Evolutionary conservation across 441 rosid genomes (phyloP).

Genomic region (Erysimum cheiri): DNA sequence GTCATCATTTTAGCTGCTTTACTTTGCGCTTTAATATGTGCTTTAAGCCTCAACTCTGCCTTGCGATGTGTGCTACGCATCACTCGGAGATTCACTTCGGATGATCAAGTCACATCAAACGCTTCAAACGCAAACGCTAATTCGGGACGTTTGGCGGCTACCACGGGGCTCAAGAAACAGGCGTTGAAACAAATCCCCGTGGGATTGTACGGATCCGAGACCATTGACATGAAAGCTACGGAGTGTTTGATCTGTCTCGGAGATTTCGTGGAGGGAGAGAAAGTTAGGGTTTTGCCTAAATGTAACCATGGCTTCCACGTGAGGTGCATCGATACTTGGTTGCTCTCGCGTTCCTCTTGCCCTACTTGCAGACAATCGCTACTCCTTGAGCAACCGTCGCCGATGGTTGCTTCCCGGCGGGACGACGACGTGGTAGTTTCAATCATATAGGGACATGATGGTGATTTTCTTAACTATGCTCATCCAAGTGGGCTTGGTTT

Average conservation of each 20-base stretch:
- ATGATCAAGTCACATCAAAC: constrained; percentile 16
- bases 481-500: constrained; percentile 9
- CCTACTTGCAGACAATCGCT: constrained; percentile 81
- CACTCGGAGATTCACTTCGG: constrained; percentile 56
- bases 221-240: constrained; percentile 54
- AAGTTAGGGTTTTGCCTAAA: constrained; percentile 74
- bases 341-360: constrained; percentile 76
- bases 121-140: constrained; percentile 39
- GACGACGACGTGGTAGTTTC: constrained; percentile 36
- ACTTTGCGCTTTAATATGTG: constrained; percentile 77
- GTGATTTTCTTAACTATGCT: constrained; percentile 22
- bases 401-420: constrained; percentile 27
- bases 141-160: constrained; percentile 8
- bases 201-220: constrained; percentile 54
- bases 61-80: constrained; percentile 70
- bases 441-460: constrained; percentile 8
- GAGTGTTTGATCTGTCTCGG: constrained; percentile 89
- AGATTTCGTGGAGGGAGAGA: constrained; percentile 73
- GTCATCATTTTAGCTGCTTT: constrained; percentile 81
- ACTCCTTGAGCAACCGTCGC: constrained; percentile 36
- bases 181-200: constrained; percentile 66
- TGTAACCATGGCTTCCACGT: constrained; percentile 89
- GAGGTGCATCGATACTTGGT: constrained; percentile 80
- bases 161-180: constrained; percentile 62
- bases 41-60: constrained; percentile 70